Base-by-base conservation (phyloP, 306 rosid genomes). In the Vigna trinervia region DNA sequence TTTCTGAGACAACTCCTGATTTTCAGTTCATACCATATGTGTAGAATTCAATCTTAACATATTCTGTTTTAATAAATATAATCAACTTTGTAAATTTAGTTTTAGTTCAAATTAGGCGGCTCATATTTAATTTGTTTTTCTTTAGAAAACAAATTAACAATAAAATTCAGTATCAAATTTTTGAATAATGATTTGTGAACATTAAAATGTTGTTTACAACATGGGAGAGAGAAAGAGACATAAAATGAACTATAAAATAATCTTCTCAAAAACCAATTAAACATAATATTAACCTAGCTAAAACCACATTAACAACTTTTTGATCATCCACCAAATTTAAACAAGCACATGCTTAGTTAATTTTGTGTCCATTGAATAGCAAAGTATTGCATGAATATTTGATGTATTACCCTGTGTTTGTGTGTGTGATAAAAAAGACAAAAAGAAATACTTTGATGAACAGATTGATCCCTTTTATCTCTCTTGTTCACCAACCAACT, bases 361-460 rank as follows among this genome's bases (percentile, higher is more conserved):
- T 4, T 12, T 30, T 80, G 45, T 65, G 73, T 75, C 53, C 58
- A 74, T 68, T 61, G 59, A 69, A 77, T 56, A 17, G 41, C 28
- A 79, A 28, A 50, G 30, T 69, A 54, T 57, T n/a, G 46, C 73
- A 75, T 7, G 34, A 75, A 71, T 80, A 65, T 36, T 63, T 39
- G 73, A 46, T 57, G n/a, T 84, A 71, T 80, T 56, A 67, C 41
- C 32, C 51, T 71, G 76, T 76, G 15, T 69, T 62, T 32, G 41
- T 71, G 64, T 79, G 76, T 53, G 47, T 52, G 54, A 61, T 70
- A 41, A 11, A 41, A 11, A 45, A 43, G 9, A 82, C 43, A 71
- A 45, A 69, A 74, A 62, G 22, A 64, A 52, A 67, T 60, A 72
- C 75, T 73, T 70, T 60, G 67, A 78, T 78, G 58, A 78, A 78